A percentile compares a stretch with the other conserved stretches of the same genome.
phyloP scores from a whole-genome alignment of 192 early-diverging fungal species.

The Gonapodya sp. region DNA sequence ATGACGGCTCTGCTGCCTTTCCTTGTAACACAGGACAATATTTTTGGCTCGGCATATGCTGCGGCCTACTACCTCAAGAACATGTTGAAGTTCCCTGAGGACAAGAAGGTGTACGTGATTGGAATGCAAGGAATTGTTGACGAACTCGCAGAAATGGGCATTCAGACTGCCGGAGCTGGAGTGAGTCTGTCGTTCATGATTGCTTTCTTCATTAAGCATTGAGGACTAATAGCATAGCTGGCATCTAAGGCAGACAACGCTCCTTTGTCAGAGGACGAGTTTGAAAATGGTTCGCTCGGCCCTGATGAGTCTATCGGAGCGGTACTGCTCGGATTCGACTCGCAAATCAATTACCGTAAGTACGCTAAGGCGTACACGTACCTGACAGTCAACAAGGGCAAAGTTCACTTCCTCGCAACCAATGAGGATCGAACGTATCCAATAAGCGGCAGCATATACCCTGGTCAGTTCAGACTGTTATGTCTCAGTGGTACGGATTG shows the following conservation, averaged over 20 bases:
- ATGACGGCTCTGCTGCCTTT: neutral
- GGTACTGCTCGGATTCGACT: constrained; percentile 88
- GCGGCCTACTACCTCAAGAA: constrained; percentile 86
- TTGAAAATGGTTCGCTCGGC: constrained; percentile 36
- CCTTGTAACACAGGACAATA: constrained; percentile 54
- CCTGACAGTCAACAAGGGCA: constrained; percentile 49
- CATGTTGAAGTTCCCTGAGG: constrained; percentile 63
- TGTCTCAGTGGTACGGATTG: neutral
- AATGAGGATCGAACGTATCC: constrained; percentile 91
- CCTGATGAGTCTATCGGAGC: constrained; percentile 68
- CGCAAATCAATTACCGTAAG: constrained; percentile 87
- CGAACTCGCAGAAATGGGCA: constrained; percentile 74
- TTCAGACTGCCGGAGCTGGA: constrained; percentile 41
- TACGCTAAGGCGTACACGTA: constrained; percentile 84
- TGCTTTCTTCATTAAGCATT: constrained; percentile 15
- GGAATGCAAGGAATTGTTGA: constrained; percentile 80
- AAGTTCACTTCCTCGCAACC: constrained; percentile 80
- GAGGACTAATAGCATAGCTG: constrained; percentile 4
- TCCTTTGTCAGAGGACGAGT: constrained; percentile 36
- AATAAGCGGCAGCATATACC: constrained; percentile 58
- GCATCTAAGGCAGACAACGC: constrained; percentile 32
- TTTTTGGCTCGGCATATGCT: constrained; percentile 87
- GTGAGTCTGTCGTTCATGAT: constrained; percentile 21
- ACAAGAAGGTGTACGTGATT: constrained; percentile 86
- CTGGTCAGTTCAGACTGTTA: constrained; percentile 33